Conservation (phyloP, 208 protist genomes). For the Leishmania arabica region DNA sequence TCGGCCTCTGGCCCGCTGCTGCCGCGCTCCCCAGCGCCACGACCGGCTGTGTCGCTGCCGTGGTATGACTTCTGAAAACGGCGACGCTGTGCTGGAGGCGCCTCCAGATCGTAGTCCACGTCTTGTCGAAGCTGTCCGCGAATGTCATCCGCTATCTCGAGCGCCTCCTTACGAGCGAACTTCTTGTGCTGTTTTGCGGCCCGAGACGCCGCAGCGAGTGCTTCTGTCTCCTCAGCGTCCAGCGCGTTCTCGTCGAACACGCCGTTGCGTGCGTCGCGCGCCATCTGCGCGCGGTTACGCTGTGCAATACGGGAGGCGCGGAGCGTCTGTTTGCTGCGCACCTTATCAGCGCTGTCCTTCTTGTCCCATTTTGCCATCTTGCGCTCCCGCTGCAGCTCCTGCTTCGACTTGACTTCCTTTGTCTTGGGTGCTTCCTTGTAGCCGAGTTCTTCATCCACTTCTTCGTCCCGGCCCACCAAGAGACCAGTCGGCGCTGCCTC, state of each 20-base stretch:
- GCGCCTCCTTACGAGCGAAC: constrained; percentile 37
- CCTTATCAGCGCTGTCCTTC: constrained; percentile 89
- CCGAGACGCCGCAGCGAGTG: constrained; percentile 26
- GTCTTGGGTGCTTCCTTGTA: constrained; percentile 79
- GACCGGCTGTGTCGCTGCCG: neutral
- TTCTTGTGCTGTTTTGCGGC: constrained; percentile 33
- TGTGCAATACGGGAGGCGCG: constrained; percentile 70
- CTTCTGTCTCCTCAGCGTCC: constrained; percentile 43
- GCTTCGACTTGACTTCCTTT: constrained; percentile 68
- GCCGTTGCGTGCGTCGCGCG: constrained; percentile 45
- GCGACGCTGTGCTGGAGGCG: neutral
- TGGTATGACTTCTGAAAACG: neutral
- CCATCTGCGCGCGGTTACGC: constrained; percentile 48
- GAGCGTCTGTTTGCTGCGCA: constrained; percentile 88
- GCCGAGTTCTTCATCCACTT: constrained; percentile 86
- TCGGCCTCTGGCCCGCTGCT: constrained; percentile 1
- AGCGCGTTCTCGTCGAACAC: constrained; percentile 58
- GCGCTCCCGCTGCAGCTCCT: constrained; percentile 68
- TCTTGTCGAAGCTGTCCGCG: constrained; percentile 34
- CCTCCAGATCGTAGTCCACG: constrained; percentile 18
- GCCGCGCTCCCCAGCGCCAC: neutral
- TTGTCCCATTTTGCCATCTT: constrained; percentile 92
- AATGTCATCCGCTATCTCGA: constrained; percentile 52
- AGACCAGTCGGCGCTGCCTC: constrained; percentile 25
- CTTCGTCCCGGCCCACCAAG: constrained; percentile 61